A percentile compares a stretch with the other conserved stretches of the same genome.
Evolutionary conservation across 2,329 filamentous ascomycete genomes (phyloP).

Genomic region (Aspergillus arachidicola): DNA sequence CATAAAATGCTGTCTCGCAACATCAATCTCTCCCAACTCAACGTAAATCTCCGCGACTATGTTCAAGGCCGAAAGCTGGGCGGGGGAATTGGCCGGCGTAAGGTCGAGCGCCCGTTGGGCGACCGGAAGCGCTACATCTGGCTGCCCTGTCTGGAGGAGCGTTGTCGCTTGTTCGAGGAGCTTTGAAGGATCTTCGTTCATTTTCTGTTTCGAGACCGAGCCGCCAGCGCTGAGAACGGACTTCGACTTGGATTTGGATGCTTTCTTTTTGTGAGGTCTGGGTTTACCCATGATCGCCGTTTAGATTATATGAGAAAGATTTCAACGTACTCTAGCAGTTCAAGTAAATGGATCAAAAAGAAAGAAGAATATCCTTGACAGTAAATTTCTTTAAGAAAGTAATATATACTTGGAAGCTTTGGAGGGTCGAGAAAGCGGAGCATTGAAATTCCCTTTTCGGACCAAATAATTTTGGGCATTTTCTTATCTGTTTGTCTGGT

Average conservation of each 20-base stretch:
- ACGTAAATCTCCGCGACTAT: conserved; percentile 80
- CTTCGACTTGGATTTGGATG: conserved; percentile 45
- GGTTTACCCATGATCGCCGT: conserved; percentile 54
- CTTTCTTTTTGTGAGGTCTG: conserved; percentile 51
- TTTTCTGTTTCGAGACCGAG: conserved; percentile 43
- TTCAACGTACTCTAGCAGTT: conserved; percentile 14
- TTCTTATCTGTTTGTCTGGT: conserved; percentile 43
- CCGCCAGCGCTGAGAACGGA: conserved; percentile 46
- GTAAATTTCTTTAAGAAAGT: neutral
- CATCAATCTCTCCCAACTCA: conserved; percentile 78
- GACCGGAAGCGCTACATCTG: conserved; percentile 58
- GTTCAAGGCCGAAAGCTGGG: conserved; percentile 64
- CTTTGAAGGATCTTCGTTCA: conserved; percentile 55
- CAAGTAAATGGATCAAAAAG: neutral
- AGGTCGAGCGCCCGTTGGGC: conserved; percentile 56
- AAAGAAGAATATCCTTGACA: neutral
- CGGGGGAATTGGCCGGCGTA: conserved; percentile 35
- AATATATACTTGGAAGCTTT: conserved; percentile 7
- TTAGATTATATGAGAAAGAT: conserved; percentile 2
- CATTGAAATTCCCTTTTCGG: conserved; percentile 21
- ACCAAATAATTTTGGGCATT: conserved; percentile 31
- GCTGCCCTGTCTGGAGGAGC: conserved; percentile 61
- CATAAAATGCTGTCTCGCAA: conserved; percentile 71
- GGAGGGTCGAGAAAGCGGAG: conserved; percentile 12
- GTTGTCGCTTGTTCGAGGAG: conserved; percentile 60